Conservation (phyloP, 768 basidiomycete genomes). For the Russula sp. region DNA sequence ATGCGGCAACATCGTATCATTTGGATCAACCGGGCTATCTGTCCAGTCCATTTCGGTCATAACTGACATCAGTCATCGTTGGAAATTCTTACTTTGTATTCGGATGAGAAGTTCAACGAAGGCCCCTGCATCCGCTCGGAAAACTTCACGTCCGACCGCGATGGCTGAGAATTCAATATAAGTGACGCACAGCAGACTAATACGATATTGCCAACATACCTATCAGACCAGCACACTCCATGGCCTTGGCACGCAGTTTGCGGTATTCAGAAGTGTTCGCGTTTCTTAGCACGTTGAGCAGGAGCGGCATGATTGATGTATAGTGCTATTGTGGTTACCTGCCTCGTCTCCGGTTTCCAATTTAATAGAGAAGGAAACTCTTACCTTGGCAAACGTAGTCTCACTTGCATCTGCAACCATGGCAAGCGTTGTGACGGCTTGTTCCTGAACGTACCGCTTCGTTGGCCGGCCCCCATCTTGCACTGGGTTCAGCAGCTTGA, state of each 20-base stretch:
- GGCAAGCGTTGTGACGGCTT: conserved; percentile 82
- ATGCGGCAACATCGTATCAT: conserved; percentile 66
- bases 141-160: conserved; percentile 79
- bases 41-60: conserved; percentile 12
- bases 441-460: conserved; percentile 77
- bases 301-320: conserved; percentile 71
- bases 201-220: conserved; percentile 45
- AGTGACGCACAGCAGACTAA: not conserved
- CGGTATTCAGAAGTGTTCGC: conserved; percentile 64
- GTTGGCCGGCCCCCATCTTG: conserved; percentile 40
- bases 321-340: conserved; percentile 53
- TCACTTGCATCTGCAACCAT: conserved; percentile 90
- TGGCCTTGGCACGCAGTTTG: conserved; percentile 74
- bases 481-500: conserved; percentile 60
- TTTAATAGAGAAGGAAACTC: conserved; percentile 12
- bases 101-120: conserved; percentile 70
- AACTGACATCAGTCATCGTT: not conserved
- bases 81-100: conserved; percentile 61
- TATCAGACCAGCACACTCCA: conserved; percentile 88
- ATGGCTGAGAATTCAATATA: conserved; percentile 51
- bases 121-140: conserved; percentile 67
- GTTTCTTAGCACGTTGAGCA: conserved; percentile 71
- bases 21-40: conserved; percentile 67
- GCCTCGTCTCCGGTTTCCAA: not conserved
- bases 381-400: conserved; percentile 67